Conservation (phyloP, 139 green algal genomes). For the Tetradesmus lagerheimii region DNA sequence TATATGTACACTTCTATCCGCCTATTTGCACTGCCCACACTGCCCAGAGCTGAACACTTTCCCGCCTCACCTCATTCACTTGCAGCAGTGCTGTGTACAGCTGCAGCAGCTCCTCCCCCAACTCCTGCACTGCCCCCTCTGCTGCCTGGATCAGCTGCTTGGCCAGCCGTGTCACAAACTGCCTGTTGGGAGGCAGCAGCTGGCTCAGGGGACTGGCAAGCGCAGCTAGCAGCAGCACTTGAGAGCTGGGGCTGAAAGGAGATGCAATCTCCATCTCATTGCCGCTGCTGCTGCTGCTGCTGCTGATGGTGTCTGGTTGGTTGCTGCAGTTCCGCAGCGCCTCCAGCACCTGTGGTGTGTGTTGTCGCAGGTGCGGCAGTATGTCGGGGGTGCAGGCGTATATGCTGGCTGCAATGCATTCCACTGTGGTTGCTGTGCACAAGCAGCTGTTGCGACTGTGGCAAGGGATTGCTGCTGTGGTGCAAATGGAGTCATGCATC, state of each 20-base stretch:
- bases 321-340: neutral
- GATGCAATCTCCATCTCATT: no score
- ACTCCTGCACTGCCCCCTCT: neutral
- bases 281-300: neutral
- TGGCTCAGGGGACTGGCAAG: neutral
- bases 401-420: no score
- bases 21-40: no score
- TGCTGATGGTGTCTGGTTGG: conserved; percentile 7
- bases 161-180: neutral
- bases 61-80: neutral
- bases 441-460: no score
- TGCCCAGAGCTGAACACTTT: no score
- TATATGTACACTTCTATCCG: no score
- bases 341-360: neutral
- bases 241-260: neutral
- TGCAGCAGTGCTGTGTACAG: conserved; percentile 17
- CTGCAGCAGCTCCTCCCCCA: conserved; percentile 9
- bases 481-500: no score
- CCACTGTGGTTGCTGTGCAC: no score
- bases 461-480: no score
- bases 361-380: neutral
- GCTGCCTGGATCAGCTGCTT: conserved; percentile 29
- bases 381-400: no score
- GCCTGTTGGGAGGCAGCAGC: neutral
- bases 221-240: neutral